Percentiles rank a stretch among this genome's conserved stretches.
Evolutionary conservation across 306 rosid genomes (phyloP).

Genomic region (Rubus idaeus): DNA sequence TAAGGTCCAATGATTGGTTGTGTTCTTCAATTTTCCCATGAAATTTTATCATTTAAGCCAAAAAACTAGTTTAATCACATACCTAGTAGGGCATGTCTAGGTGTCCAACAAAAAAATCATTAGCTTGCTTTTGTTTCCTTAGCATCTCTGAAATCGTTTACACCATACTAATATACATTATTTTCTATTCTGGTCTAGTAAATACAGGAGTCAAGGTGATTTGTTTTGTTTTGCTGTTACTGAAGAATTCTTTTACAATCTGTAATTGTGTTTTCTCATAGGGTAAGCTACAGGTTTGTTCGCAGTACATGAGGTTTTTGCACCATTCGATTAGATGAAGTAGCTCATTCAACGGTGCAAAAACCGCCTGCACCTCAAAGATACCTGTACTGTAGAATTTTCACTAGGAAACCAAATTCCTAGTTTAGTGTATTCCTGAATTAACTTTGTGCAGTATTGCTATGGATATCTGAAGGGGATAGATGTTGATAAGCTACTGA

Average conservation of each 20-base stretch:
- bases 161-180: not conserved
- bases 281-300: not conserved
- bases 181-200: not conserved
- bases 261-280: not conserved
- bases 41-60: not conserved
- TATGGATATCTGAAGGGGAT: not conserved
- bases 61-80: not conserved
- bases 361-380: not conserved
- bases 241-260: not conserved
- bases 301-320: not conserved
- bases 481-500: not conserved
- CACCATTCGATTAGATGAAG: not conserved
- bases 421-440: not conserved
- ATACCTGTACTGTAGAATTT: not conserved
- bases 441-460: not conserved
- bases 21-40: slow-evolving; percentile 16
- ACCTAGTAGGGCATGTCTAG: not conserved
- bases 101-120: not conserved
- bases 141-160: not conserved
- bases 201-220: not conserved
- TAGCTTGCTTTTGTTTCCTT: not conserved
- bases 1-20: slow-evolving; percentile 14
- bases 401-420: not conserved
- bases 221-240: not conserved
- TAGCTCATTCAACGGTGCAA: not conserved